Base-by-base conservation (phyloP, 2,329 filamentous ascomycete species). In the Ramularia endophylla region DNA sequence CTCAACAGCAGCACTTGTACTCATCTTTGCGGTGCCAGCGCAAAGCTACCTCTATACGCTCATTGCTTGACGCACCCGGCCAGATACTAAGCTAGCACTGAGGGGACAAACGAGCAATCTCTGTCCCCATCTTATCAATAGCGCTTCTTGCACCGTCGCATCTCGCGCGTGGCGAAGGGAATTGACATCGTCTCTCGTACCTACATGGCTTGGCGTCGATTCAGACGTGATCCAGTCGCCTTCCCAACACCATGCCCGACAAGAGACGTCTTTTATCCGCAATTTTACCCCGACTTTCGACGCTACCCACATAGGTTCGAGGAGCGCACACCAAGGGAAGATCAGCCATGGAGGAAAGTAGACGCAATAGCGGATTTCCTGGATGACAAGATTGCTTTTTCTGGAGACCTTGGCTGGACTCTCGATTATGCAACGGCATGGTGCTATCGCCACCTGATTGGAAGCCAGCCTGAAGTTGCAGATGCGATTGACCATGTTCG, bases 381-480 rank as follows among this genome's bases (percentile, higher is more conserved):
- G 5, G 52, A 59, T 40, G 49, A 46, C 33, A 46, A 29, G 5
- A 35, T 55, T 18, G 50, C 52, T 25, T 44, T 42, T 9, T 34
- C 47, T 18, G 57, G 59, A 25, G 57, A 61, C 38, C 47, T 66
- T 5, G 61, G 58, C 4, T 69, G 66, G 66, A 63, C 58, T 15
- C 57, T 66, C 12, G 64, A 67, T 20, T 68, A 64, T 50, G 66
- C 66, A 11, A 65, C 65, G 4, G 65, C 66, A 17, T 66, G 61
- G 51, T 40, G 62, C 19, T 59, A 65, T 38, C 52, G 61, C 25
- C 54, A 60, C 22, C 46, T 69, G 8, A 51, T 46, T 27, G 43
- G 41, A 33, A 56, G 54, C 30, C 47, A 43, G 13, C 44, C 51
- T 11, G 50, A 50, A n/a, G 43, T 59, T 17, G 46, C 48, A 11